These are phyloP conservation scores for Russula brevipes DNA, from an alignment of 768 basidiomycete species.

Conservation along the genomic window DNA sequence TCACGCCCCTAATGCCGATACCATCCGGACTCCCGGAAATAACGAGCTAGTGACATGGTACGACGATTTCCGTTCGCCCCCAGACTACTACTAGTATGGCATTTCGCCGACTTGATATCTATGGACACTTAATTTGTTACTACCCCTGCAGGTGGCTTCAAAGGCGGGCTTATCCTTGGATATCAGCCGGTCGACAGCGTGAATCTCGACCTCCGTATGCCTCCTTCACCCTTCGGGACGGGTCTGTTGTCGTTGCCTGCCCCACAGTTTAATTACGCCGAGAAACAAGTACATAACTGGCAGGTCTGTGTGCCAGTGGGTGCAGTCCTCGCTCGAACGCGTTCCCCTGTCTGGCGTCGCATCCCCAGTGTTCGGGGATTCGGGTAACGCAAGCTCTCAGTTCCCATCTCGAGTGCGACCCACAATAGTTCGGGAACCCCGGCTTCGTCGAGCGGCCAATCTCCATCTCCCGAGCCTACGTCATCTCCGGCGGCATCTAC, in stretches of 20 bases:
- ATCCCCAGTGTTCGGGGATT: slow-evolving; percentile 15
- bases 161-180: slow-evolving; percentile 46
- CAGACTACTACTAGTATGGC: background rate
- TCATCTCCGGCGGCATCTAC: background rate
- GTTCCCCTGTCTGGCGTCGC: background rate
- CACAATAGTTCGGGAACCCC: background rate
- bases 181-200: slow-evolving; percentile 31
- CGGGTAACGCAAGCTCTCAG: slow-evolving; percentile 13
- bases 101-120: background rate
- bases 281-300: slow-evolving; percentile 41
- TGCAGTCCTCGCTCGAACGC: background rate
- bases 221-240: slow-evolving; percentile 26
- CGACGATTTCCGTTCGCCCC: slow-evolving; percentile 7
- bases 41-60: slow-evolving; percentile 43
- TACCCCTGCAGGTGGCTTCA: slow-evolving; percentile 33
- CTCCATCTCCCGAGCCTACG: background rate
- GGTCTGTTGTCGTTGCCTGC: slow-evolving; percentile 33
- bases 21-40: slow-evolving; percentile 37
- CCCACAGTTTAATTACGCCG: slow-evolving; percentile 32
- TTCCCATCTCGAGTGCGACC: slow-evolving; percentile 11
- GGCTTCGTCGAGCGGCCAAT: background rate
- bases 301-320: slow-evolving; percentile 42
- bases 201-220: slow-evolving; percentile 50
- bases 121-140: slow-evolving; percentile 35
- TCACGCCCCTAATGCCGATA: slow-evolving; percentile 36